Evolutionary conservation across 352 stramenopile species (phyloP), one percentile per base, ranked within the genome.

Genomic region (Salisapilia sapeloensis): DNA sequence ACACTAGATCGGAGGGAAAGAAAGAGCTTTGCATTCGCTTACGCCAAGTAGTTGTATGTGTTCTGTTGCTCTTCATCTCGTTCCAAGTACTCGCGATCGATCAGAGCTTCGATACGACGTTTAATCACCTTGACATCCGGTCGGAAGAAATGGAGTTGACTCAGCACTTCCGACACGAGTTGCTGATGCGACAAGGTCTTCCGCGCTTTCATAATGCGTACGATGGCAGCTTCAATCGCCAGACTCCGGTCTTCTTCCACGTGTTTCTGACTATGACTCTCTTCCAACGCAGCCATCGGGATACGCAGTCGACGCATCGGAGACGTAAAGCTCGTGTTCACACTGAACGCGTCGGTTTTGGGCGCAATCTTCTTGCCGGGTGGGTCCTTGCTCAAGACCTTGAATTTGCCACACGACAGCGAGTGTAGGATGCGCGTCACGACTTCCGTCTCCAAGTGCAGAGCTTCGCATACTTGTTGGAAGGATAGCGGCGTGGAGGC

Each of bases 171-270:
- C 23, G 94, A 96, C 28, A 99, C 83, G 9, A 99, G 75, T 53
- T 98, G 85, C 53, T 98, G 90, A 56, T 99, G 95, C 37, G 92
- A 69, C 36, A 99, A 62, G 20, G 87, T 96, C 60, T 97, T 97
- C 40, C 92, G 65, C 13, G 92, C 92, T 66, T 99, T 99, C 96
- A 99, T 99, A 63, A 98, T 99, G 55, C 96, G 87, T 25, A 99
- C 96, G 49, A 99, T 98, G 9, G 94, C 93, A 24, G 96, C 96
- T 70, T 99, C 96, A 53, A 99, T 99, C 13, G 94, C 93, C 61
- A 97, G 96, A 41, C 81, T 83, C 24, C 83, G 66, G 40, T 96
- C 80, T 50, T 98, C 94, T 53, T 99, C 90, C 4, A 99, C 91
- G 30, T 92, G 75, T 61, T 98, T 98, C 29, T 96, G 93, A 51